Conservation (phyloP, 2,329 filamentous ascomycete species). For the Pyrenophora teres region DNA sequence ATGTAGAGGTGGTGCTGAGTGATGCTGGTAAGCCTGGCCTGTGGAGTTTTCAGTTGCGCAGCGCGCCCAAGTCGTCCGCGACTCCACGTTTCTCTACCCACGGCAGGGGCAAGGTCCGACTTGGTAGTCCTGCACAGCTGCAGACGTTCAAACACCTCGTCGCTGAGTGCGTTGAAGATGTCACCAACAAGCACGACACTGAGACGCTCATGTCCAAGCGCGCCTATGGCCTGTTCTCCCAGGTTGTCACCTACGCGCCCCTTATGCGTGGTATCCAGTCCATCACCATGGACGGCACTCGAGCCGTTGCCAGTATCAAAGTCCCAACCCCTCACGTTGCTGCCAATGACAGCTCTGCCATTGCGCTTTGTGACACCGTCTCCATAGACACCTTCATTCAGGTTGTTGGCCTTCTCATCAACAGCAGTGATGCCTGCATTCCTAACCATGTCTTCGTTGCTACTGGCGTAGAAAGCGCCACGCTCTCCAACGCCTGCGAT, state of each 20-base stretch:
- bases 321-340: not conserved
- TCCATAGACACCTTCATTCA: conserved; percentile 2
- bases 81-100: not conserved
- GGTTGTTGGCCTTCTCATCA: conserved; percentile 1
- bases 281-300: conserved; percentile 3
- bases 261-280: conserved; percentile 3
- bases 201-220: conserved; percentile 1
- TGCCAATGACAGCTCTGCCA: conserved; percentile 1
- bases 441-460: conserved; percentile 4
- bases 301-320: conserved; percentile 1
- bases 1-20: not conserved
- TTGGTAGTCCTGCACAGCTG: not conserved
- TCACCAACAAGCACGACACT: not conserved
- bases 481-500: conserved; percentile 1
- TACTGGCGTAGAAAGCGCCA: conserved; percentile 17
- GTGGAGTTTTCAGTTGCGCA: conserved; percentile 1
- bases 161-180: not conserved
- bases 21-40: not conserved
- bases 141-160: conserved; percentile 2
- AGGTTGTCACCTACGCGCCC: conserved; percentile 2
- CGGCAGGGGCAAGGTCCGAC: not conserved
- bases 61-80: not conserved
- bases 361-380: not conserved
- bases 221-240: conserved; percentile 1
- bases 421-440: conserved; percentile 2